These are phyloP conservation scores for Coniosporium tulheliwenetii DNA, from an alignment of 2,329 filamentous ascomycete species.

Conservation along the genomic window DNA sequence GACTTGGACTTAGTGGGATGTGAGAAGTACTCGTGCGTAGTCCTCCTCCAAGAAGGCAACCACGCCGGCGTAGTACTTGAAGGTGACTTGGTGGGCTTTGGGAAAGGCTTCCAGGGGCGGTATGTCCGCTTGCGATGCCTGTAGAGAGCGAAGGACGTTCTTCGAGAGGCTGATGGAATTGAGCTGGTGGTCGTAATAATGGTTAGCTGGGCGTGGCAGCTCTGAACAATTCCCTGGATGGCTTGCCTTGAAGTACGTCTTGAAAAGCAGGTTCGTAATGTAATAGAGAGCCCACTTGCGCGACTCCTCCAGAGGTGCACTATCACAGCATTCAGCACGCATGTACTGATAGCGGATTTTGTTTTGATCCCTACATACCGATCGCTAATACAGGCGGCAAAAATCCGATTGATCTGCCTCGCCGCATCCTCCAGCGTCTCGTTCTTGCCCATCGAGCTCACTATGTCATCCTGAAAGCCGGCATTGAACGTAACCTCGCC, in stretches of 20 bases:
- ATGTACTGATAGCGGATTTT: slow-evolving; percentile 1
- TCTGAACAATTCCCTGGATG: too few relatives aligned
- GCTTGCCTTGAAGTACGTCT: slow-evolving; percentile 78
- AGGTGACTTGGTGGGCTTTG: slow-evolving; percentile 81
- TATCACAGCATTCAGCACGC: slow-evolving; percentile 21
- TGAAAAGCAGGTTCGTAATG: slow-evolving; percentile 88
- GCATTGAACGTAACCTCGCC: slow-evolving; percentile 27
- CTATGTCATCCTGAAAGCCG: slow-evolving; percentile 65
- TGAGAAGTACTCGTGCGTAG: slow-evolving; percentile 51
- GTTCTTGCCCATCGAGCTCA: slow-evolving; percentile 59
- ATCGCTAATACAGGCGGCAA: slow-evolving; percentile 78
- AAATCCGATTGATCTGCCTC: slow-evolving; percentile 79
- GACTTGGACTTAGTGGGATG: slow-evolving; percentile 3
- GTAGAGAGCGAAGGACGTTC: slow-evolving; percentile 72
- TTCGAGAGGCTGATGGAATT: slow-evolving; percentile 81
- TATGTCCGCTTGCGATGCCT: slow-evolving; percentile 65
- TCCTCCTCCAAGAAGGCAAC: slow-evolving; percentile 92
- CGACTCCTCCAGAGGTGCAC: slow-evolving; percentile 70
- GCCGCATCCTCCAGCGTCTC: slow-evolving; percentile 84
- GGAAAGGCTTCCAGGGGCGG: slow-evolving; percentile 68
- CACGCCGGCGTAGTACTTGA: slow-evolving; percentile 90
- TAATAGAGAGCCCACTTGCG: slow-evolving; percentile 98
- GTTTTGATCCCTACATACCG: slow-evolving; percentile 39
- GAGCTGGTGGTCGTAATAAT: slow-evolving; percentile 28
- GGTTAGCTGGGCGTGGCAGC: too few relatives aligned